Evolutionary conservation across 371 early-diverging fungal genomes (phyloP).

Genomic region (Lichtheimia corymbifera): DNA sequence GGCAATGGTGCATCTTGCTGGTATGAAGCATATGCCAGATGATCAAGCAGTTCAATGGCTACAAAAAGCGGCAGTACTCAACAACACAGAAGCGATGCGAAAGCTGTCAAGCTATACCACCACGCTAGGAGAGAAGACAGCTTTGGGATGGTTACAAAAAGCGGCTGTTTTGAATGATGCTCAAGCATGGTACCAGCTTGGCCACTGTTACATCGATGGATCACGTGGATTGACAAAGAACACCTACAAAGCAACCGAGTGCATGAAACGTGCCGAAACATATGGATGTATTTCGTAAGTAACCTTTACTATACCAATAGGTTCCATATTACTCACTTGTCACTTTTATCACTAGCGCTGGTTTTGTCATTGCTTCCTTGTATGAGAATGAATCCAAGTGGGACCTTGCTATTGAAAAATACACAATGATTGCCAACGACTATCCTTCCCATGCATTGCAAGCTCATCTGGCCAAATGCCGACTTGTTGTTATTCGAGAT

Average conservation of each 20-base stretch:
- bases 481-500: slow-evolving; percentile 14
- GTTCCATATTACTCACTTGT: not conserved
- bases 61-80: slow-evolving; percentile 3
- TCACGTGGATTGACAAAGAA: slow-evolving; percentile 11
- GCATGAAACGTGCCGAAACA: slow-evolving; percentile 25
- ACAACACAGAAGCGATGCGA: slow-evolving; percentile 8
- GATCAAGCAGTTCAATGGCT: not conserved
- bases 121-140: slow-evolving; percentile 8
- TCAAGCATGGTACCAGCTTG: slow-evolving; percentile 12
- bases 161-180: slow-evolving; percentile 11
- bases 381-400: slow-evolving; percentile 11
- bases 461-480: slow-evolving; percentile 13
- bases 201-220: slow-evolving; percentile 10
- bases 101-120: slow-evolving; percentile 4
- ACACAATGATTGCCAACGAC: slow-evolving; percentile 6
- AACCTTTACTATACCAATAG: not conserved
- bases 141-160: slow-evolving; percentile 11
- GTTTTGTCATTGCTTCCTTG: slow-evolving; percentile 18
- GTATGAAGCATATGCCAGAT: not conserved
- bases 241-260: slow-evolving; percentile 20
- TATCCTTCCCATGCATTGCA: slow-evolving; percentile 18
- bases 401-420: slow-evolving; percentile 15
- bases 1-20: slow-evolving; percentile 37
- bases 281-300: slow-evolving; percentile 29
- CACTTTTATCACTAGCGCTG: slow-evolving; percentile 18